Evolutionary conservation across 305 asterid species (phyloP), one percentile per base, ranked within the genome.

Genomic region (Solanum hybrid): DNA sequence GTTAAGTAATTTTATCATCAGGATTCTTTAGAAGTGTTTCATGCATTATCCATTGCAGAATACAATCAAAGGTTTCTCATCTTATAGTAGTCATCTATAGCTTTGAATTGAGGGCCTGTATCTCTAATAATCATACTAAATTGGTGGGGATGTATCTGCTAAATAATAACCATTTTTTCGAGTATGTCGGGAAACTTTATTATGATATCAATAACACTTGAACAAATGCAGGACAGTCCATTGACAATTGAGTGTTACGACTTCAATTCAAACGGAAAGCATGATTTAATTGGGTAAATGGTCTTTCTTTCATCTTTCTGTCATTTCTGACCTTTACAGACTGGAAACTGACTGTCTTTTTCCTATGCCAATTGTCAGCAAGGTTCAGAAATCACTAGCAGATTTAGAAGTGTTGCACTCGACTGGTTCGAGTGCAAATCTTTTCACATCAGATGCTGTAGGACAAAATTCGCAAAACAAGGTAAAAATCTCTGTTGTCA

Each of bases 211-310:
- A 31, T 85, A 85, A 85, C 76, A 11, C 91, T 90, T 76, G 92
- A 79, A 91, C 91, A 57, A 92, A 87, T 96, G 96, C 99, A 97
- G 99, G 99, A 96, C 94, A 96, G 95, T 93, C 98, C 98, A 86
- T 91, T 97, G 95, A 92, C 87, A 88, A 91, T 97, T 70, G 99
- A 97, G 95, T 97, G 99, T 92, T 97, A 93, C 86, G 94, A 97
- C 94, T 97, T 95, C 95, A 95, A 97, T 91, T 93, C 95, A 91
- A 96, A 96, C 11, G 99, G 99, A 91, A 97, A 93, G 80, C 99
- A 97, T 90, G 98, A 94, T 92, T 94, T 95, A 90, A 92, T 97
- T 90, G 99, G 99, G 99, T 97, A 93, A 93, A 91, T 89, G 89
- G 61, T 81, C 86, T 85, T 85, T 12, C 77, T 17, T 76, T 90